Percentiles rank a stretch among this genome's conserved stretches.
Conservation (phyloP, 176 grass and related monocot genomes). For the Avena eriantha region DNA sequence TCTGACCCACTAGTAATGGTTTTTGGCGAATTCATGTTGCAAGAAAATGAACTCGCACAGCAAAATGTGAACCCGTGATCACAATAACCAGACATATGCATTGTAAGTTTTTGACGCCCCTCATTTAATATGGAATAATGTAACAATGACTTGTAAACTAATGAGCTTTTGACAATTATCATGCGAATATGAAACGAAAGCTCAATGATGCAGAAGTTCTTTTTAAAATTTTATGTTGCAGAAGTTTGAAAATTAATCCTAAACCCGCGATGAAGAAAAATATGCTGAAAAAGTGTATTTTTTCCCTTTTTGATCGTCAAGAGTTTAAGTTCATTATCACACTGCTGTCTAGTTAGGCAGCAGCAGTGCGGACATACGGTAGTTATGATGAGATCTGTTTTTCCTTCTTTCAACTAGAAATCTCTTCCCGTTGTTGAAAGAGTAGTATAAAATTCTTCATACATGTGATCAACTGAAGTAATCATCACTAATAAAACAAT, state of each 20-base stretch:
- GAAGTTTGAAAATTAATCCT: background rate
- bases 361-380: background rate
- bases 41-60: background rate
- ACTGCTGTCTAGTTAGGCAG: background rate
- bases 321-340: background rate
- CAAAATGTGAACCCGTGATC: background rate
- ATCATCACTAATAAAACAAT: constrained; percentile 10
- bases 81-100: no score
- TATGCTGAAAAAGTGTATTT: background rate
- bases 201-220: background rate
- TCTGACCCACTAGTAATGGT: background rate
- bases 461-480: background rate
- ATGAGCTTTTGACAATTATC: background rate
- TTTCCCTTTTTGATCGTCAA: no score
- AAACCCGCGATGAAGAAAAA: background rate
- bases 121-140: no score
- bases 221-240: no score
- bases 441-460: background rate
- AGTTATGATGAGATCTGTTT: background rate
- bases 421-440: background rate
- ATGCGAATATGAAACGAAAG: no score
- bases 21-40: background rate
- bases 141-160: background rate
- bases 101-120: no score
- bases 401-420: background rate